These are phyloP conservation scores for Tuber borchii DNA, from an alignment of 495 filamentous ascomycete genomes.

Conservation along the genomic window DNA sequence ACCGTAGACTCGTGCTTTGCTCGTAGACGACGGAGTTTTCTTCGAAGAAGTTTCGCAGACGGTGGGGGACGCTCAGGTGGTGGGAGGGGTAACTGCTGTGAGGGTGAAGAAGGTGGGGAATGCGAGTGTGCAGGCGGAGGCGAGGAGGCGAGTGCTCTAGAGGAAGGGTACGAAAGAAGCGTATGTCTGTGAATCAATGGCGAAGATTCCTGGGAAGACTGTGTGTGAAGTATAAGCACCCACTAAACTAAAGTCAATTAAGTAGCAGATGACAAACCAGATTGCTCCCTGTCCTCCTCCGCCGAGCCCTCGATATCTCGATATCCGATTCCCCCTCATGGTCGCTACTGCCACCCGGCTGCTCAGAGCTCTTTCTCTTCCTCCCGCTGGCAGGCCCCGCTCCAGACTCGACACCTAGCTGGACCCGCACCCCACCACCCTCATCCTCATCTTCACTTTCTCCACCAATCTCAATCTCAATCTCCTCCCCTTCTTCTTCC, in stretches of 20 bases:
- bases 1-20: constrained; percentile 67
- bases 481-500: too few relatives aligned
- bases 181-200: constrained; percentile 47
- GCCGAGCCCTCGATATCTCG: constrained; percentile 57
- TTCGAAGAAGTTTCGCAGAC: constrained; percentile 52
- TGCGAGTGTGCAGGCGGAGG: constrained; percentile 48
- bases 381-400: constrained; percentile 19
- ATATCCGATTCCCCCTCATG: constrained; percentile 58
- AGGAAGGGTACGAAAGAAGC: constrained; percentile 54
- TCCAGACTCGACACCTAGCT: constrained; percentile 28
- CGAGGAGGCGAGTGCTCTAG: constrained; percentile 51
- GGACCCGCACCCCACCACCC: constrained; percentile 29
- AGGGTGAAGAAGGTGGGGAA: constrained; percentile 52
- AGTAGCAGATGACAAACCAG: constrained; percentile 21
- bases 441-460: constrained; percentile 44
- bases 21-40: constrained; percentile 64
- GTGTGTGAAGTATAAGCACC: constrained; percentile 43
- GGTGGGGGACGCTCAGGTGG: constrained; percentile 47
- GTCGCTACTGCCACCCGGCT: constrained; percentile 46
- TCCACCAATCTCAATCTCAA: constrained; percentile 18
- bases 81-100: constrained; percentile 54
- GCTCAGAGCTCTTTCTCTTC: constrained; percentile 60
- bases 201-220: constrained; percentile 57
- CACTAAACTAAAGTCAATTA: constrained; percentile 55
- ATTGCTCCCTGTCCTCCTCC: constrained; percentile 46